phyloP scores from a whole-genome alignment of 176 grass and related monocot genomes.

The Secale cereale region DNA sequence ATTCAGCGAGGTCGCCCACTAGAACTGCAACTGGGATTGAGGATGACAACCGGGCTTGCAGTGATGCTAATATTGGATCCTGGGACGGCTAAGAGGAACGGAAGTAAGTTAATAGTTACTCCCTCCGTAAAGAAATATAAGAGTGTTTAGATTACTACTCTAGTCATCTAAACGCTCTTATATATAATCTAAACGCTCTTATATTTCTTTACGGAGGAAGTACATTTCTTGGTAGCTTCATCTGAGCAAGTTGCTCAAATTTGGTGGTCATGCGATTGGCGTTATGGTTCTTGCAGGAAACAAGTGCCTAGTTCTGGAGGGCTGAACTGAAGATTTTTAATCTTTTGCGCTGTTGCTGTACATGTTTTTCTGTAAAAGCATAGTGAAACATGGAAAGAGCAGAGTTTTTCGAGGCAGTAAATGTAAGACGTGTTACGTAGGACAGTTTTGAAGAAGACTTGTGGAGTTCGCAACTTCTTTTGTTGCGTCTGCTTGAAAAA shows the following conservation, averaged over 20 bases:
- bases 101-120: not conserved
- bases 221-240: not conserved
- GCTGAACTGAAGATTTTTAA: not conserved
- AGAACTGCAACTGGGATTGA: not conserved
- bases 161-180: too few species aligned
- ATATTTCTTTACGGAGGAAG: too few species aligned
- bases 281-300: not conserved
- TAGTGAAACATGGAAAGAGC: too few species aligned
- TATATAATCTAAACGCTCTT: too few species aligned
- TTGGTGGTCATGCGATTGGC: not conserved
- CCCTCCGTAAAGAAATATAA: too few species aligned
- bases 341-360: not conserved
- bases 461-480: too few species aligned
- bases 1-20: not conserved
- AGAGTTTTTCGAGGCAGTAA: too few species aligned
- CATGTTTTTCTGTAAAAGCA: too few species aligned
- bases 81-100: not conserved
- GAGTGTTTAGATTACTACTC: too few species aligned
- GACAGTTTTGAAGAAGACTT: too few species aligned
- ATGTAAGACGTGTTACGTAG: too few species aligned
- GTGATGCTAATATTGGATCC: not conserved
- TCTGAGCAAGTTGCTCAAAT: not conserved
- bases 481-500: too few species aligned
- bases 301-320: conserved; percentile 14
- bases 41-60: not conserved